Evolutionary conservation across 2,329 filamentous ascomycete genomes (phyloP), one percentile per base, ranked within the genome.

Genomic region (Phialophora expanda): DNA sequence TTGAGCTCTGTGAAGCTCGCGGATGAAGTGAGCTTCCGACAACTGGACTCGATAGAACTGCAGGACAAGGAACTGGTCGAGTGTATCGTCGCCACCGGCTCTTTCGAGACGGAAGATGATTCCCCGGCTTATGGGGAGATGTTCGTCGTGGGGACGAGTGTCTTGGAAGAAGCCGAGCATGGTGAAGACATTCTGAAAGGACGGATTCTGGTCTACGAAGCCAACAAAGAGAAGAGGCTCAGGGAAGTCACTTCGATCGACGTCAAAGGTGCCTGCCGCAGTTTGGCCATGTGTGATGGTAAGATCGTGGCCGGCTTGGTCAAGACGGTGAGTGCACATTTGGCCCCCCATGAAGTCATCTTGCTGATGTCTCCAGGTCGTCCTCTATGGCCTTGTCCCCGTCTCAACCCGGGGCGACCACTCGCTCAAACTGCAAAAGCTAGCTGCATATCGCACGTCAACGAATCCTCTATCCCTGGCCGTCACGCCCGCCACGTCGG

Each of bases 91-190:
- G 87, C 91, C 38, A 89, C 91, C 5, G 86, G 92, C 71, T 83
- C 97, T 12, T 67, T 70, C 53, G 66, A 69, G n/a, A 59, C 55
- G 14, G 64, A 69, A 24, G 83, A 85, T 2, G 89, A 85, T 41
- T 83, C 83, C 2, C 82, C 85, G 59, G 84, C 83, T 17, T 81
- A 82, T 14, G 87, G 87, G 9, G 80, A 83, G 4, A 84, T 93
- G 50, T 98, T 98, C 74, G 81, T 98, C n/a, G 86, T 98, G 6
- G 95, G 95, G 6, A 98, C 95, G 0, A 91, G 91, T 62, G 93
- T 90, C 73, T 75, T 94, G 51, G 66, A 66, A 34, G 82, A 83
- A 7, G 88, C 91, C 54, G 86, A 87, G 8, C 82, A 85, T 9
- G 79, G 79, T 2, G 78, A 83, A 20, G 82, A 84, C 11, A 80